Evolutionary conservation across 1,284 basidiomycete genomes (phyloP), one percentile per base, ranked within the genome.

Genomic region (Sanguinoderma infundibulare): DNA sequence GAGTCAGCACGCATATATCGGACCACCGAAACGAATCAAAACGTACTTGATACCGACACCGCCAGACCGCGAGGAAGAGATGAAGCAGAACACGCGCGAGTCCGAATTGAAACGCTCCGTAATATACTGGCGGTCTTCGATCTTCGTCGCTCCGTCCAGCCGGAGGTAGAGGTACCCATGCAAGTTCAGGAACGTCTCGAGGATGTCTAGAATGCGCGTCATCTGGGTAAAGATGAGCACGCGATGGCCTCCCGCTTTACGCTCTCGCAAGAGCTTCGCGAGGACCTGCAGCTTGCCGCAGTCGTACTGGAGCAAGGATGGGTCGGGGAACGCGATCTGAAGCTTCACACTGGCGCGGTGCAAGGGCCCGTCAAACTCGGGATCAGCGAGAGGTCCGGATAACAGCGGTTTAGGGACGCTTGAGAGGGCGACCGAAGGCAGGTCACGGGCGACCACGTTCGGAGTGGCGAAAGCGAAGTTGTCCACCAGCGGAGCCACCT

Each of bases 31-130:
- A 7, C 30, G 3, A 8, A 32, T 55, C 38, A 42, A 12, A 3
- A 78, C 89, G 67, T 70, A 94, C 91, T 98, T 98, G 79, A 98
- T 98, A 17, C 96, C 97, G 51, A 98, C 92, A 17, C 96, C 97
- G 6, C 97, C 96, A 3, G 95, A 96, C 57, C 97, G 82, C 3
- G 94, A 96, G 20, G 92, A 95, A 3, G 96, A 90, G 69, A 98
- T 98, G 76, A 98, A 98, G 67, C 92, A 95, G 69, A 97, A 95
- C 22, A 98, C 83, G 56, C 93, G 82, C n/a, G 87, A 71, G 75
- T 98, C 96, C 17, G 90, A 90, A 74, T 98, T 98, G 81, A 98
- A 98, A n/a, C 95, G 83, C 75, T 98, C 96, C 0, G 96, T 98
- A 65, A 98, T 89, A 67, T 96, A 93, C 76, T 98, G 96, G 26